Evolutionary conservation across 2,329 filamentous ascomycete genomes (phyloP).

Genomic region (Graphilbum sp.): DNA sequence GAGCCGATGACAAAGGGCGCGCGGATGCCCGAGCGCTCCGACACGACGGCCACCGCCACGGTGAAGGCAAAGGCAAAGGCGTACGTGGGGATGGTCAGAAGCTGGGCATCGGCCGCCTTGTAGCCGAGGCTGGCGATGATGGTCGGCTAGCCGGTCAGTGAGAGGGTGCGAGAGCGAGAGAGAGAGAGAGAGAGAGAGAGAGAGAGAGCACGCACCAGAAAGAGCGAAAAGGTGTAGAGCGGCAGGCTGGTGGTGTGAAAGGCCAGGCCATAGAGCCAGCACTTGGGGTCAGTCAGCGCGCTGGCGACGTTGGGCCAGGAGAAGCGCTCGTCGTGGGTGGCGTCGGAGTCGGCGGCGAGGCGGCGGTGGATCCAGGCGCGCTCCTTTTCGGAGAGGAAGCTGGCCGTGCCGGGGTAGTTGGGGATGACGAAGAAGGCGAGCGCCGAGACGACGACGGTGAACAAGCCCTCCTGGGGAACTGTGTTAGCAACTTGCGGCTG

Average conservation of each 20-base stretch:
- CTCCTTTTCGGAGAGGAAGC: slow-evolving; percentile 37
- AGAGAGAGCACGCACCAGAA: slow-evolving; percentile 22
- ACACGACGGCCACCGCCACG: slow-evolving; percentile 38
- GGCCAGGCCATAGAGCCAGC: slow-evolving; percentile 54
- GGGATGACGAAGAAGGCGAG: slow-evolving; percentile 44
- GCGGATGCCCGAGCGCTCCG: slow-evolving; percentile 39
- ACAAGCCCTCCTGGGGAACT: slow-evolving; percentile 32
- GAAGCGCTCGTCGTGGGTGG: slow-evolving; percentile 51
- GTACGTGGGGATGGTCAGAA: slow-evolving; percentile 48
- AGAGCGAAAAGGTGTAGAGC: slow-evolving; percentile 38
- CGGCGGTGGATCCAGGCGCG: slow-evolving; percentile 43
- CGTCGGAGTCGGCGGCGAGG: slow-evolving; percentile 51
- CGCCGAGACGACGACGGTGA: slow-evolving; percentile 33
- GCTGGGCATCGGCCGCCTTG: slow-evolving; percentile 32
- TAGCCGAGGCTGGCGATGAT: slow-evolving; percentile 40
- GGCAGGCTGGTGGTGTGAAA: slow-evolving; percentile 59
- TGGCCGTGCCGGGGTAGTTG: slow-evolving; percentile 45
- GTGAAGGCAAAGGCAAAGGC: slow-evolving; percentile 46
- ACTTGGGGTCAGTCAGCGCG: slow-evolving; percentile 51
- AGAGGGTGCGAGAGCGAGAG: slow-evolving; percentile 22
- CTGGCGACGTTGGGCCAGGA: slow-evolving; percentile 47
- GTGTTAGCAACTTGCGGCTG: too few relatives aligned
- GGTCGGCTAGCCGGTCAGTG: slow-evolving; percentile 20
- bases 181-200: slow-evolving; percentile 35
- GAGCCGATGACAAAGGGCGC: slow-evolving; percentile 48